These are phyloP conservation scores for Apiotrichum mycotoxinovorans DNA, from an alignment of 1,284 basidiomycete species.

Conservation along the genomic window DNA sequence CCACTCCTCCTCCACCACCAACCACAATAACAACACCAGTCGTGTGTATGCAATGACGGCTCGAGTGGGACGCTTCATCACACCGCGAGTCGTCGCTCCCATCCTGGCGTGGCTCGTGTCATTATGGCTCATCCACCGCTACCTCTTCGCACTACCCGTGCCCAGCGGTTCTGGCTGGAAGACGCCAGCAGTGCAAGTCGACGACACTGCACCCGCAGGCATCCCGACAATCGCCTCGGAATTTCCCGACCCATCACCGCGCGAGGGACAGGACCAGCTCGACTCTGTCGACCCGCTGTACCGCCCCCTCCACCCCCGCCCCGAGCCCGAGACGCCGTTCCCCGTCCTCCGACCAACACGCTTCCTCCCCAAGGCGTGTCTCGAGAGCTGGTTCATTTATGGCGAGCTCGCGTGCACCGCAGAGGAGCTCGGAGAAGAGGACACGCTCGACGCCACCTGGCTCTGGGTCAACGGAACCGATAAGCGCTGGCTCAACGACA, in stretches of 20 bases:
- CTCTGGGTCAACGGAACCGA: constrained; percentile 49
- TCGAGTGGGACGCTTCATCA: constrained; percentile 10
- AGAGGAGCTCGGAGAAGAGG: constrained; percentile 38
- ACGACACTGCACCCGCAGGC: not conserved
- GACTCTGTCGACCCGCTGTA: constrained; percentile 35
- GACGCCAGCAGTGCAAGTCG: not conserved
- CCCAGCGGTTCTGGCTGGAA: not conserved
- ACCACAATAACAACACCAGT: not conserved
- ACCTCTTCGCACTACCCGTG: constrained; percentile 25
- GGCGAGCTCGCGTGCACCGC: constrained; percentile 38
- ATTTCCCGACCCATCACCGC: constrained; percentile 29
- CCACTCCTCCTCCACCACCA: no score
- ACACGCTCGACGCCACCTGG: constrained; percentile 43
- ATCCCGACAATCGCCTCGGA: not conserved
- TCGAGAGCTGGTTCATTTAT: constrained; percentile 43
- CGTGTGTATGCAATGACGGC: not conserved
- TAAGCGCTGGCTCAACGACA: constrained; percentile 34
- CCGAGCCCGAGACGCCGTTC: constrained; percentile 33
- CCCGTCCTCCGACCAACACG: constrained; percentile 37
- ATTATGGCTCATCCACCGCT: constrained; percentile 29
- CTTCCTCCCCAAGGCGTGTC: constrained; percentile 36
- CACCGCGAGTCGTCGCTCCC: constrained; percentile 21
- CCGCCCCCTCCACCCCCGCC: constrained; percentile 32
- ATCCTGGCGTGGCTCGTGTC: constrained; percentile 25
- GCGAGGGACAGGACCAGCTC: constrained; percentile 28